phyloP scores from a whole-genome alignment of 2,329 filamentous ascomycete genomes.

The Leptosphaerulina australis region DNA sequence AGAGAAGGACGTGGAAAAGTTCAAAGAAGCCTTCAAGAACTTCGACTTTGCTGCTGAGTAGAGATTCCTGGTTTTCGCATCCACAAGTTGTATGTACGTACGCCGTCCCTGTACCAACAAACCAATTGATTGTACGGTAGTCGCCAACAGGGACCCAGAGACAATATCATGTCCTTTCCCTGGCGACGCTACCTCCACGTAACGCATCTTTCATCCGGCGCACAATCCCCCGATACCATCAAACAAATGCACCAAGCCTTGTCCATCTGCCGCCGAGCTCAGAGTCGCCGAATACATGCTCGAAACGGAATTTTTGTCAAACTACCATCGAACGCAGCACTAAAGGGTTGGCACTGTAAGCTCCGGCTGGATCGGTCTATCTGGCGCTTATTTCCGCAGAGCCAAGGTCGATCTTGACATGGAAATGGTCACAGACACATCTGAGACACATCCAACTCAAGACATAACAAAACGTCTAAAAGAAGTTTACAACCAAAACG shows the following conservation, averaged over 20 bases:
- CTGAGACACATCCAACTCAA: neutral
- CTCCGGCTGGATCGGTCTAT: constrained; percentile 32
- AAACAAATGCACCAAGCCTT: neutral
- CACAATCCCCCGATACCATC: neutral
- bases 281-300: constrained; percentile 21
- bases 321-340: constrained; percentile 39
- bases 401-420: neutral
- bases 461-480: neutral
- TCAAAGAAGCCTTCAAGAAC: constrained; percentile 79
- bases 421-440: neutral
- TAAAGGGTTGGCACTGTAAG: constrained; percentile 47
- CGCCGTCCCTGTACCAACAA: neutral
- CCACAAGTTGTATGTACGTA: neutral
- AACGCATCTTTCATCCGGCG: neutral
- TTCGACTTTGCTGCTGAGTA: constrained; percentile 76
- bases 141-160: neutral
- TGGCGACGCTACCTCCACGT: neutral
- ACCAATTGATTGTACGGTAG: constrained; percentile 1
- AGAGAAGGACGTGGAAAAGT: constrained; percentile 74
- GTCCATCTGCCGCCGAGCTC: neutral
- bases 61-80: neutral
- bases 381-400: constrained; percentile 20
- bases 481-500: neutral
- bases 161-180: neutral
- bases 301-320: constrained; percentile 32